phyloP scores from a whole-genome alignment of 169 alveolate species.

The Eimeria zaria region DNA sequence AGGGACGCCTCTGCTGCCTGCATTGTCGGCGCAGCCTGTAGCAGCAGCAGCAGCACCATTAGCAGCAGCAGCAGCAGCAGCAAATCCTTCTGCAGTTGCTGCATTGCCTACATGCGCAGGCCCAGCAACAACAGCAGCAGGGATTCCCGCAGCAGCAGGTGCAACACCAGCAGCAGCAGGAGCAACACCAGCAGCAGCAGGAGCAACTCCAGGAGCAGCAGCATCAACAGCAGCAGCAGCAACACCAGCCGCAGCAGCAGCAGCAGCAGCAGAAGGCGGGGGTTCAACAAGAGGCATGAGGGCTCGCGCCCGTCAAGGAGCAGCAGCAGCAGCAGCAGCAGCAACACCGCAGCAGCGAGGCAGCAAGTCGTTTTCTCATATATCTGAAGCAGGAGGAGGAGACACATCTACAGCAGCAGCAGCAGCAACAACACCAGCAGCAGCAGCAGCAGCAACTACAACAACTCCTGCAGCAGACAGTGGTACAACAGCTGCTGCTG shows the following conservation, averaged over 20 bases:
- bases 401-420: neutral
- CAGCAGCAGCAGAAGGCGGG: neutral
- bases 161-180: constrained; percentile 7
- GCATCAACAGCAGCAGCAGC: constrained; percentile 50
- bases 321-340: constrained; percentile 25
- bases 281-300: constrained; percentile 7
- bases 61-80: constrained; percentile 20
- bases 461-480: neutral
- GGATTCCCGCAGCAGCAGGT: neutral
- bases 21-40: neutral
- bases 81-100: constrained; percentile 1
- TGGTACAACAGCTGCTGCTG: constrained; percentile 1
- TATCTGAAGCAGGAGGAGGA: neutral
- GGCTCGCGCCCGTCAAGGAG: constrained; percentile 49
- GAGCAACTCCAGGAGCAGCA: neutral
- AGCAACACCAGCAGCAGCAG: neutral
- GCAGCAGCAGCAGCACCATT: no score
- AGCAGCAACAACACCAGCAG: neutral
- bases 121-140: no score
- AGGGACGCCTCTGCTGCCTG: constrained; percentile 16
- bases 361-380: neutral
- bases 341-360: constrained; percentile 9
- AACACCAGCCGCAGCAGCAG: neutral
- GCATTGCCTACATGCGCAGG: neutral
- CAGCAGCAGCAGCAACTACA: neutral